A percentile compares a stretch with the other conserved stretches of the same genome.
Conservation (phyloP, 1,139 yeast species). For the Geotrichum fermentans region DNA sequence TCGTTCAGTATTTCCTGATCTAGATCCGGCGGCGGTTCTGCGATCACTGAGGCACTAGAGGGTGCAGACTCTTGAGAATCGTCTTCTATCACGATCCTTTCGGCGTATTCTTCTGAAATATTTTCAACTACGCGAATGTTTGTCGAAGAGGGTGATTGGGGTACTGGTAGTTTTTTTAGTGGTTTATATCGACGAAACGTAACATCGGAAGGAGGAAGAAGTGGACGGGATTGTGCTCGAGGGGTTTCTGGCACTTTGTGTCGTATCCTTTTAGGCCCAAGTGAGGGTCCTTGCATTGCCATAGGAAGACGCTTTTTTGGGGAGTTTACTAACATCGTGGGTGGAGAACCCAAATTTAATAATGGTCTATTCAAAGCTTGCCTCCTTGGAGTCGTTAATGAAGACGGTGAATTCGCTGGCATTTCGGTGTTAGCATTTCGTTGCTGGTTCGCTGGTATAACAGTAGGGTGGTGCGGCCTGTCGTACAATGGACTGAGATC, state of each 20-base stretch:
- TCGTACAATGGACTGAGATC: conserved; percentile 14
- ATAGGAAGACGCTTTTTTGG: not conserved
- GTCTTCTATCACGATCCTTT: conserved; percentile 2
- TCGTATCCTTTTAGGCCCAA: not conserved
- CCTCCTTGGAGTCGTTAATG: not conserved
- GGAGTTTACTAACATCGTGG: not conserved
- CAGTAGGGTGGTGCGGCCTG: not conserved
- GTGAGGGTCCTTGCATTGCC: not conserved
- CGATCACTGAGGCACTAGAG: too few relatives aligned
- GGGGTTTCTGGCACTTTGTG: not conserved
- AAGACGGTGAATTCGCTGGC: not conserved
- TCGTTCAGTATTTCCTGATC: not conserved
- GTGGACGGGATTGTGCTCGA: too few relatives aligned
- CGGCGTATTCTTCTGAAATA: not conserved
- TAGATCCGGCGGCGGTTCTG: too few relatives aligned
- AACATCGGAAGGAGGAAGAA: too few relatives aligned
- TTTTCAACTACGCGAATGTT: not conserved
- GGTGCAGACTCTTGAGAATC: not conserved
- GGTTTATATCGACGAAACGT: too few relatives aligned
- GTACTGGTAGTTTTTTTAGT: not conserved
- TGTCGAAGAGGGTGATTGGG: not conserved
- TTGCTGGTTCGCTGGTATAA: not conserved
- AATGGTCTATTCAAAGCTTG: not conserved
- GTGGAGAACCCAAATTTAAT: not conserved
- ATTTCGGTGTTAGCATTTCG: not conserved